Percentiles rank a stretch among this genome's conserved stretches.
phyloP scores from a whole-genome alignment of 139 green algal genomes.

The Closterium sp. region DNA sequence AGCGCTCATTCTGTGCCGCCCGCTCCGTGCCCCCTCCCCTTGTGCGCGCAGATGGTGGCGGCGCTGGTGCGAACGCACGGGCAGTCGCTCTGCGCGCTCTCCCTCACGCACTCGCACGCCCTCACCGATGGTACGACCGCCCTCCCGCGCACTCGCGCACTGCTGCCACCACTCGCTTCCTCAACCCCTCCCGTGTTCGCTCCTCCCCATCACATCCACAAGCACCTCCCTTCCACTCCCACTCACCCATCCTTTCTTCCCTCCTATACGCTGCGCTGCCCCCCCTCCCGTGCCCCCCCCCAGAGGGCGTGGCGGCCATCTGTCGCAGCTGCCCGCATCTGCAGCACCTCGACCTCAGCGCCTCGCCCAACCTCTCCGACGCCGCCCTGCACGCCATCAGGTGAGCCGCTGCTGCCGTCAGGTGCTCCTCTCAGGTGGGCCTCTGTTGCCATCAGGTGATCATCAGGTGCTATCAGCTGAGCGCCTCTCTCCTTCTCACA shows the following conservation, averaged over 20 bases:
- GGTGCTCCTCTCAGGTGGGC: background rate
- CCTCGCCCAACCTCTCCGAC: background rate
- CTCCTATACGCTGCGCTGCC: background rate
- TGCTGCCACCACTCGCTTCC: background rate
- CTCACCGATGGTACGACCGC: background rate
- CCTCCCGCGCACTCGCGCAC: too few relatives aligned
- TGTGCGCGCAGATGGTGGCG: background rate
- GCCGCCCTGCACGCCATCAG: conserved; percentile 12
- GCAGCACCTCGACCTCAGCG: conserved; percentile 9
- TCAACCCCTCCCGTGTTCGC: background rate
- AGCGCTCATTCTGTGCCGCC: background rate
- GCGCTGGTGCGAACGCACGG: background rate
- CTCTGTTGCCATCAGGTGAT: too few relatives aligned
- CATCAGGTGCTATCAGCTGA: too few relatives aligned
- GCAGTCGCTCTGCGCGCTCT: background rate
- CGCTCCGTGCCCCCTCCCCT: background rate
- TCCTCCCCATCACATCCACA: too few relatives aligned
- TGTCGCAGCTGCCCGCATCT: background rate
- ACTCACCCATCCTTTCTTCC: background rate
- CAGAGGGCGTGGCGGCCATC: conserved; percentile 4
- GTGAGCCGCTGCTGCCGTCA: background rate
- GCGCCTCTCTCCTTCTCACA: background rate
- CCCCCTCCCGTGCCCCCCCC: background rate
- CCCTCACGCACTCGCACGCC: background rate
- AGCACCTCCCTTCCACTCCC: background rate